phyloP scores from a whole-genome alignment of 2,329 filamentous ascomycete genomes.

The Aspergillus uvarum region DNA sequence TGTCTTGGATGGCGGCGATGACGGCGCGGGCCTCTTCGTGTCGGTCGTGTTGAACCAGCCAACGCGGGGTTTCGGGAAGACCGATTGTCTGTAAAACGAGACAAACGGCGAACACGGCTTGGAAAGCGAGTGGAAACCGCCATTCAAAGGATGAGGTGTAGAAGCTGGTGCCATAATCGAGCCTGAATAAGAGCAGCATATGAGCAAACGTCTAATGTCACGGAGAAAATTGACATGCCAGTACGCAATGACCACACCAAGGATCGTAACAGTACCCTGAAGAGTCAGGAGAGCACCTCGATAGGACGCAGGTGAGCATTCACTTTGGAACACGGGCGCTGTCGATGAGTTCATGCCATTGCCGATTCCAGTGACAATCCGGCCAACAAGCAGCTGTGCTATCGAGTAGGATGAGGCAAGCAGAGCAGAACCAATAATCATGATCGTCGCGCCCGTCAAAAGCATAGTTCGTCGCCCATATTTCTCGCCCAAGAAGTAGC shows the following conservation, averaged over 20 bases:
- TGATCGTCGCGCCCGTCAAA: constrained; percentile 41
- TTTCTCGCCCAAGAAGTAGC: constrained; percentile 42
- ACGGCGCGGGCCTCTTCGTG: constrained; percentile 27
- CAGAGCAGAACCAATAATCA: constrained; percentile 34
- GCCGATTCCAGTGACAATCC: constrained; percentile 48
- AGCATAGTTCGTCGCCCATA: constrained; percentile 47
- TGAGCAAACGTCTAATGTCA: constrained; percentile 11
- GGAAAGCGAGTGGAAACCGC: constrained; percentile 32
- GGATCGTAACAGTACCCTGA: constrained; percentile 29
- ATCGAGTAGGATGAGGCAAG: constrained; percentile 40
- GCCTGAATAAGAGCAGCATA: constrained; percentile 19
- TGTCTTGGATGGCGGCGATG: constrained; percentile 22
- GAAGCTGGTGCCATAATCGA: constrained; percentile 45
- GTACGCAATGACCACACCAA: constrained; percentile 23
- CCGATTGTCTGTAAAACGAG: constrained; percentile 28
- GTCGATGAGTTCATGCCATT: constrained; percentile 29
- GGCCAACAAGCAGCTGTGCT: constrained; percentile 49
- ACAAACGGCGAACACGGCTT: constrained; percentile 28
- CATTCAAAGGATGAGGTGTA: constrained; percentile 35
- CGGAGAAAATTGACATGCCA: constrained; percentile 24
- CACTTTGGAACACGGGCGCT: constrained; percentile 32
- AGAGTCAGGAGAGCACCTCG: constrained; percentile 27
- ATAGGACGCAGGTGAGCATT: constrained; percentile 27
- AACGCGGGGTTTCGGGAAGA: constrained; percentile 34
- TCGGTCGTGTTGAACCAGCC: constrained; percentile 29